Evolutionary conservation across 2,329 filamentous ascomycete species (phyloP).

Genomic region (Colletotrichum echinochloae): DNA sequence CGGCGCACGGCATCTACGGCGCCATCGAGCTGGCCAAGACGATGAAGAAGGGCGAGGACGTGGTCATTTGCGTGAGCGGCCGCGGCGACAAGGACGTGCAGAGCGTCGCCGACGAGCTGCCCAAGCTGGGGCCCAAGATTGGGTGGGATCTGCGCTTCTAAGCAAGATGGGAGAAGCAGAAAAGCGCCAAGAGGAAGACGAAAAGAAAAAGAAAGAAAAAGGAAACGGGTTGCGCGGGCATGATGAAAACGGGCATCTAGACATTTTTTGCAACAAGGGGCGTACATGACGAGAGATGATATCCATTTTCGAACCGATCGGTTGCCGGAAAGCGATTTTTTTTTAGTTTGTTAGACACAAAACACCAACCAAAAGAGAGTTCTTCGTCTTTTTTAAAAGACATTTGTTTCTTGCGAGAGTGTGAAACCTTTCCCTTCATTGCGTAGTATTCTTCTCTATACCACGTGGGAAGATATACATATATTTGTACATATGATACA

Average conservation of each 20-base stretch:
- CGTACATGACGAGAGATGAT: slow-evolving; percentile 9
- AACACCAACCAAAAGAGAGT: background rate
- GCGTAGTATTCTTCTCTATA: slow-evolving; percentile 13
- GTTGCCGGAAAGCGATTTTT: slow-evolving; percentile 21
- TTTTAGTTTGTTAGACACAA: slow-evolving; percentile 21
- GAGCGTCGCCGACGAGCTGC: slow-evolving; percentile 94
- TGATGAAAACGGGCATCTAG: slow-evolving; percentile 17
- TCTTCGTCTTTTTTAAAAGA: too few species aligned
- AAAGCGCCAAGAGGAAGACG: background rate
- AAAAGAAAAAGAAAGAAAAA: background rate
- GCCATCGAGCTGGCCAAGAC: slow-evolving; percentile 92
- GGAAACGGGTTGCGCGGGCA: background rate
- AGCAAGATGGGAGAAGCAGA: too few species aligned
- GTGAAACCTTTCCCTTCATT: background rate
- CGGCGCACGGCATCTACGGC: slow-evolving; percentile 91
- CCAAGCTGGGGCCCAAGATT: slow-evolving; percentile 88
- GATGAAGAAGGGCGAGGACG: slow-evolving; percentile 87
- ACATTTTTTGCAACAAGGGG: slow-evolving; percentile 7
- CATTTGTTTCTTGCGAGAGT: too few species aligned
- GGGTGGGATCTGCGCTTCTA: slow-evolving; percentile 77
- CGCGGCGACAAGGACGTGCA: slow-evolving; percentile 99
- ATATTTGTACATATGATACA: slow-evolving; percentile 42
- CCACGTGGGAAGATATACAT: background rate
- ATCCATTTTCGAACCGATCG: slow-evolving; percentile 12
- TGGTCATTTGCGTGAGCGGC: slow-evolving; percentile 94